A percentile compares a stretch with the other conserved stretches of the same genome.
Evolutionary conservation across 2,329 filamentous ascomycete species (phyloP).

Genomic region (Diaporthe citrichinensis): DNA sequence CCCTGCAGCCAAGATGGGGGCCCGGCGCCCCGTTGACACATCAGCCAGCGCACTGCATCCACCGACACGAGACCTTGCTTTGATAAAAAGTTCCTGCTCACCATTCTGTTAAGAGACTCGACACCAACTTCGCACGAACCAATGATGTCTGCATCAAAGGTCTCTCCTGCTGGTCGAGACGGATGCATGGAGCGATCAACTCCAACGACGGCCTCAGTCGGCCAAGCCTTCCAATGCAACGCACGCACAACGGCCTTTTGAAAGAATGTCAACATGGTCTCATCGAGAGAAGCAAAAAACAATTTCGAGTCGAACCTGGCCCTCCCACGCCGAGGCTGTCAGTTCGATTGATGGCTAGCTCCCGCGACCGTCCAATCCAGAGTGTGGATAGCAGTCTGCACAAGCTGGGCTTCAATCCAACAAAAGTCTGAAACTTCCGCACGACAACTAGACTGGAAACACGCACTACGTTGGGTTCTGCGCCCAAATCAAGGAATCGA

Average conservation of each 20-base stretch:
- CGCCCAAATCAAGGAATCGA: no score
- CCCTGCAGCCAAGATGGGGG: slow-evolving; percentile 25
- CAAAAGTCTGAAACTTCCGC: no score
- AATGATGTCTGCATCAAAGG: background rate
- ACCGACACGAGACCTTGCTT: background rate
- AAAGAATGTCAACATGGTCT: background rate
- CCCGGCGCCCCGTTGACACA: background rate
- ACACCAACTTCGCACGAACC: background rate
- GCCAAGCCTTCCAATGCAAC: background rate
- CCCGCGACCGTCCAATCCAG: background rate
- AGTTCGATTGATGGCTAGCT: background rate
- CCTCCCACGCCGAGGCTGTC: background rate
- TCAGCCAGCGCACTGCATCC: background rate
- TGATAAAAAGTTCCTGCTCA: background rate
- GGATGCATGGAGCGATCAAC: no score
- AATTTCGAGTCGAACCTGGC: background rate
- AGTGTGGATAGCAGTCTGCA: background rate
- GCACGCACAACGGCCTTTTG: background rate
- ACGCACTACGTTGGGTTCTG: no score
- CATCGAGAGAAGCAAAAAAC: background rate
- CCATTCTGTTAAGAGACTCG: background rate
- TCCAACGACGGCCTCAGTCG: background rate
- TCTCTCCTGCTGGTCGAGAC: background rate
- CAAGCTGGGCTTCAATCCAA: no score
- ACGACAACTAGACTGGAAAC: no score